Percentiles rank a stretch among this genome's conserved stretches.
Conservation (phyloP, 129 eudicot species). For the Arctium minus region DNA sequence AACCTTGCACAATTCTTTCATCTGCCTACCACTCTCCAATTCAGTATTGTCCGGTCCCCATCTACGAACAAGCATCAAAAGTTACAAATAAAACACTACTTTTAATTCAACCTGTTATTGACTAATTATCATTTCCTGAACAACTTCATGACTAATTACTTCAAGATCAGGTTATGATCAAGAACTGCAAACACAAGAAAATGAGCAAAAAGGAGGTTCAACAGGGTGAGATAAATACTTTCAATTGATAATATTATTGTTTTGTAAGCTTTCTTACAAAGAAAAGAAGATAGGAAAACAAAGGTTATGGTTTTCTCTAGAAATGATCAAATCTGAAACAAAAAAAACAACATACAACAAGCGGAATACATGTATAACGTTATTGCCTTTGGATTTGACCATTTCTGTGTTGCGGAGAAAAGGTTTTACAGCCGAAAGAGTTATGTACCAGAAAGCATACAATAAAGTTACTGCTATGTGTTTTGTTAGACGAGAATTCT, state of each 20-base stretch:
- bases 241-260: too few species aligned
- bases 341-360: not conserved
- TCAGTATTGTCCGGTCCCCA: not conserved
- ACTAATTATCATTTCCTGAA: not conserved
- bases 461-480: constrained; percentile 11
- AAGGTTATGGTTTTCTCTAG: not conserved
- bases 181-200: not conserved
- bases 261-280: not conserved
- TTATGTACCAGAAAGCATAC: not conserved
- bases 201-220: not conserved
- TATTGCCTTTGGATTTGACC: not conserved
- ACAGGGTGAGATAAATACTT: not conserved
- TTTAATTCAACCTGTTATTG: too few species aligned
- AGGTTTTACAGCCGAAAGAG: not conserved
- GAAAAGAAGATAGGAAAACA: not conserved
- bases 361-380: not conserved
- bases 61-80: not conserved
- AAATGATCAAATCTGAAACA: constrained; percentile 1
- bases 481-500: constrained; percentile 12
- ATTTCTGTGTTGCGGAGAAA: not conserved
- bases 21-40: not conserved
- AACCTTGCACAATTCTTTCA: not conserved
- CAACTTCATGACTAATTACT: not conserved
- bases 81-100: not conserved
- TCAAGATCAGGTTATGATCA: not conserved